Evolutionary conservation across 2,329 filamentous ascomycete genomes (phyloP).

Genomic region (Penicillium sp.): DNA sequence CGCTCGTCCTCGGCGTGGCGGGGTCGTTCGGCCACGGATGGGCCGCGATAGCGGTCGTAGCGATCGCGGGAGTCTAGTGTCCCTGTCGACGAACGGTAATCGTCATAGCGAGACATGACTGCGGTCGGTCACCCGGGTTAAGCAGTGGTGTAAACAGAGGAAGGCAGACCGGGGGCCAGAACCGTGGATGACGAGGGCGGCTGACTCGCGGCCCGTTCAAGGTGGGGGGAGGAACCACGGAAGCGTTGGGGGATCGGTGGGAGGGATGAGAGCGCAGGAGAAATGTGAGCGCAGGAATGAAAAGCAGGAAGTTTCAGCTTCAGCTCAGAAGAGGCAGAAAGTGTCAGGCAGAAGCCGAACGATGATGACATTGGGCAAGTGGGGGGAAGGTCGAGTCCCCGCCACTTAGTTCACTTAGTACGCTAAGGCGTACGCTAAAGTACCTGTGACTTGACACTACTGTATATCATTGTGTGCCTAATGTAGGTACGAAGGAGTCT

Average conservation of each 20-base stretch:
- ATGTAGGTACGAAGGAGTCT: conserved; percentile 7
- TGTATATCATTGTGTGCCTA: not conserved
- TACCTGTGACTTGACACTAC: not conserved
- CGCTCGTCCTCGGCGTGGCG: conserved; percentile 40
- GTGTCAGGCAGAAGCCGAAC: conserved; percentile 20
- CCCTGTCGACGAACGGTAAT: conserved; percentile 36
- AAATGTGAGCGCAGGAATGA: not conserved
- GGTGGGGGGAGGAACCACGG: conserved; percentile 25
- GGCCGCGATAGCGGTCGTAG: conserved; percentile 40
- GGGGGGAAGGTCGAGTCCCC: not conserved
- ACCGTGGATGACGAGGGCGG: conserved; percentile 39
- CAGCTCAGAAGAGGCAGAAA: conserved; percentile 6
- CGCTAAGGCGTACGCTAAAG: not conserved
- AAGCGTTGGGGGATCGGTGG: not conserved
- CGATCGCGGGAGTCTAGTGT: conserved; percentile 42
- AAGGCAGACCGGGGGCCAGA: conserved; percentile 9
- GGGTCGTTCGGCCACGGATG: conserved; percentile 36
- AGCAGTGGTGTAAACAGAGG: not conserved
- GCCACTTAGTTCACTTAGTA: conserved; percentile 1
- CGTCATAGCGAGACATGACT: conserved; percentile 39
- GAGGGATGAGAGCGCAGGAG: not conserved
- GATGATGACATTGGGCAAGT: conserved; percentile 17
- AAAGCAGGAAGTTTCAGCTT: conserved; percentile 13
- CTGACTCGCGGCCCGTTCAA: conserved; percentile 34
- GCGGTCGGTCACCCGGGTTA: conserved; percentile 2